Conservation (phyloP, 306 rosid genomes). For the Pachyrhizus erosus region DNA sequence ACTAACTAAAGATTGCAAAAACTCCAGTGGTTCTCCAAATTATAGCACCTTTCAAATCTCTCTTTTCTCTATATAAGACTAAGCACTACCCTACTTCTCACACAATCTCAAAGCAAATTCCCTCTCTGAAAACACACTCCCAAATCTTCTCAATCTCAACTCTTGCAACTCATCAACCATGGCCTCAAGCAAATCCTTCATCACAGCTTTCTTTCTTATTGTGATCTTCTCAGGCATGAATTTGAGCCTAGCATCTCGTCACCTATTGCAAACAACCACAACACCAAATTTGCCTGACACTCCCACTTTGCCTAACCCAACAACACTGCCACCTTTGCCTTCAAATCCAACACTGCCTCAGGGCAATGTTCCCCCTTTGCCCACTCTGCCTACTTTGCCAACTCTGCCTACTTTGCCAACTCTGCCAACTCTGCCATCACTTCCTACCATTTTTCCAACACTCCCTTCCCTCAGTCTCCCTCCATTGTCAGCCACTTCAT, state of each 20-base stretch:
- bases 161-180: slow-evolving; percentile 26
- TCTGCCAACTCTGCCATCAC: slow-evolving; percentile 28
- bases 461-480: slow-evolving; percentile 12
- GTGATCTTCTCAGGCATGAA: slow-evolving; percentile 40
- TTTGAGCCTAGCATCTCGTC: slow-evolving; percentile 34
- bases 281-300: slow-evolving; percentile 41
- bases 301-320: slow-evolving; percentile 36
- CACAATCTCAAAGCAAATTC: slow-evolving; percentile 12
- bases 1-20: background rate
- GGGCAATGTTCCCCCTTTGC: background rate
- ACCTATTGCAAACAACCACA: slow-evolving; percentile 42
- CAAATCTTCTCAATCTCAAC: background rate
- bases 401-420: slow-evolving; percentile 18
- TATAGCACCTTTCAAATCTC: background rate
- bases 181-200: slow-evolving; percentile 32
- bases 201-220: slow-evolving; percentile 25
- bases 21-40: background rate
- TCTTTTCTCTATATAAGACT: slow-evolving; percentile 26
- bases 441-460: slow-evolving; percentile 35
- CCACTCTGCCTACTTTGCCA: background rate
- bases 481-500: background rate
- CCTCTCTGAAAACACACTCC: background rate
- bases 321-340: slow-evolving; percentile 8
- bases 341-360: slow-evolving; percentile 31
- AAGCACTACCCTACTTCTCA: background rate